Evolutionary conservation across 345 rosid species (phyloP), one percentile per base, ranked within the genome.

Genomic region (Physaria fendleri): DNA sequence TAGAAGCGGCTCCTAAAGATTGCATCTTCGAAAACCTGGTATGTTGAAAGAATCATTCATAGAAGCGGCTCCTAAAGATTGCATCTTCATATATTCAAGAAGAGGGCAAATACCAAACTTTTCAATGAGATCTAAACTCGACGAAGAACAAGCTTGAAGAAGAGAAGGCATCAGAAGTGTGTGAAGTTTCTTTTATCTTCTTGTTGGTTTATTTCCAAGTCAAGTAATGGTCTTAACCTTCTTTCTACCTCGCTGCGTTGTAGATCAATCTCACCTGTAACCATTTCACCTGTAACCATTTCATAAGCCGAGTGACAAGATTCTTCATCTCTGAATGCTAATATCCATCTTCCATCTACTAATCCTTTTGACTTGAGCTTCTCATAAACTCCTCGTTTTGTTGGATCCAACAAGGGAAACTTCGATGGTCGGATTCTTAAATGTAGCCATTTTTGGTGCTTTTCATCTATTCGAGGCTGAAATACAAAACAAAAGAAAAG

Each of bases 301-400:
- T 82, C 74, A 35, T 69, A 66, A 45, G 95, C 97, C 32, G 73
- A 61, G 69, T 78, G 71, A 83, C 99, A 90, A 15, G n/a, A n/a
- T n/a, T n/a, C n/a, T n/a, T n/a, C n/a, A n/a, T n/a, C n/a, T n/a
- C n/a, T n/a, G n/a, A n/a, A n/a, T n/a, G n/a, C n/a, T n/a, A n/a
- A n/a, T n/a, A n/a, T n/a, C 99, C 96, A 94, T 83, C 90, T 83
- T 41, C 99, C 99, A 41, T 94, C 97, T 13, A 89, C 92, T 45
- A 87, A 62, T 61, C 83, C 62, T 78, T 80, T 93, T 11, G 84
- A 34, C 73, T 74, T 81, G 5, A 52, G 54, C 66, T 71, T 83
- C 35, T 74, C 74, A 35, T 57, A 59, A 21, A 61, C 38, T 41
- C 48, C 71, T 38, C 77, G 50, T 75, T 78, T 87, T 38, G 77